Percentiles rank a stretch among this genome's conserved stretches.
Conservation (phyloP, 768 basidiomycete genomes). For the Leccinum incarnatum region DNA sequence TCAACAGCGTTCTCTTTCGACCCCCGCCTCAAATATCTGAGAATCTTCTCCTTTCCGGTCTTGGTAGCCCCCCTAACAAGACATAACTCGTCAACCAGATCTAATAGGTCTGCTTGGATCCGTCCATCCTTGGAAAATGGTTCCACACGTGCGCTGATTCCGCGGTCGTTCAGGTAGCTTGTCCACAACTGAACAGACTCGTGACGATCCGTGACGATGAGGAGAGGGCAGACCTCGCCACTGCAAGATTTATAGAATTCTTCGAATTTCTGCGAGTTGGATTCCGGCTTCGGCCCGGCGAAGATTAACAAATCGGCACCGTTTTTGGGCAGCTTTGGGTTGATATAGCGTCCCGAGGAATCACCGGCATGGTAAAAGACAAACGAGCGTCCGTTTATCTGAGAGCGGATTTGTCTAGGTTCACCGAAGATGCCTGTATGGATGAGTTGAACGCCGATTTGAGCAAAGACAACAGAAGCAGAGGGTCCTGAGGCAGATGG, state of each 20-base stretch:
- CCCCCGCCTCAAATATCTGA: conserved; percentile 17
- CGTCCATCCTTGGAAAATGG: neutral
- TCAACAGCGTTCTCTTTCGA: conserved; percentile 6
- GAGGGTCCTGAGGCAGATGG: conserved; percentile 4
- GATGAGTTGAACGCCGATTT: conserved; percentile 15
- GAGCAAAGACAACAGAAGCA: conserved; percentile 20
- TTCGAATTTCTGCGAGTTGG: conserved; percentile 9
- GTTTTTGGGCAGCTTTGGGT: conserved; percentile 20
- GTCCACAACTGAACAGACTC: conserved; percentile 12
- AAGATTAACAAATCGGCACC: conserved; percentile 27
- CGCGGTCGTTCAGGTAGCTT: conserved; percentile 3
- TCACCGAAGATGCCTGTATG: conserved; percentile 16
- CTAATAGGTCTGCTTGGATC: conserved; percentile 1
- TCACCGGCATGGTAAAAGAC: conserved; percentile 21
- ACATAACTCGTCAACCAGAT: conserved; percentile 22
- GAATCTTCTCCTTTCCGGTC: conserved; percentile 10
- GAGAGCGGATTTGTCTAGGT: conserved; percentile 15
- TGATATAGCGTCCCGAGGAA: conserved; percentile 12
- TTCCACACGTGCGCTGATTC: conserved; percentile 15
- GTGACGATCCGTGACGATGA: conserved; percentile 16
- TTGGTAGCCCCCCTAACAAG: conserved; percentile 23
- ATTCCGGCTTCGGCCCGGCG: conserved; percentile 7
- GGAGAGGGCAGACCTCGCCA: conserved; percentile 27
- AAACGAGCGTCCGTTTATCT: conserved; percentile 24
- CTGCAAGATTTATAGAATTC: conserved; percentile 17